phyloP scores from a whole-genome alignment of 768 basidiomycete species.

The Hortiboletus campestris region DNA sequence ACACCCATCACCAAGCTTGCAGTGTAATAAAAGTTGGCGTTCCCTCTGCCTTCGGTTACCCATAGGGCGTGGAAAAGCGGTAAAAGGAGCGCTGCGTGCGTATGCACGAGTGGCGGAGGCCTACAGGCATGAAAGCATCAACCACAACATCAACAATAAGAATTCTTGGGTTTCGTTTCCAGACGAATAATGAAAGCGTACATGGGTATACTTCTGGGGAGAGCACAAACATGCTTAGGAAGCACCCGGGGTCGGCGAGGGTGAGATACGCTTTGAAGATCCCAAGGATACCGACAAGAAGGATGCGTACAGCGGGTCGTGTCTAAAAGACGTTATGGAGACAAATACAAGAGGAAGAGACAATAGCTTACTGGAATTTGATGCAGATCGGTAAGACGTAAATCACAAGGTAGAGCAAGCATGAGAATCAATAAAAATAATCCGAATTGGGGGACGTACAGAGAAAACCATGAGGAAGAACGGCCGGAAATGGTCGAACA shows the following conservation, averaged over 20 bases:
- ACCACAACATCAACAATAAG: background rate
- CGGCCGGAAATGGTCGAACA: slow-evolving; percentile 96
- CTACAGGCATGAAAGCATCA: slow-evolving; percentile 37
- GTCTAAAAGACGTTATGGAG: slow-evolving; percentile 40
- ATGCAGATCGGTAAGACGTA: slow-evolving; percentile 84
- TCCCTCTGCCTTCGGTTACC: slow-evolving; percentile 88
- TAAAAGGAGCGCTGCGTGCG: slow-evolving; percentile 83
- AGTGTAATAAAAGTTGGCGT: slow-evolving; percentile 98
- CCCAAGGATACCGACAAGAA: slow-evolving; percentile 75
- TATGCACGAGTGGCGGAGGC: slow-evolving; percentile 76
- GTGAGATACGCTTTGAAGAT: slow-evolving; percentile 93
- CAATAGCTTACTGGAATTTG: slow-evolving; percentile 69
- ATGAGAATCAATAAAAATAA: background rate
- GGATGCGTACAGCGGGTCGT: slow-evolving; percentile 80
- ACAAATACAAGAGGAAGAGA: background rate
- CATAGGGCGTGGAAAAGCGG: slow-evolving; percentile 92
- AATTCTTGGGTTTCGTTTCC: background rate
- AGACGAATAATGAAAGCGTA: slow-evolving; percentile 42
- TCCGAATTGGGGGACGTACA: slow-evolving; percentile 43
- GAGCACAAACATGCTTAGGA: slow-evolving; percentile 73
- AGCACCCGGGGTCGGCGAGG: slow-evolving; percentile 84
- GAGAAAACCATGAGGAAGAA: slow-evolving; percentile 98
- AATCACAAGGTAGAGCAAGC: slow-evolving; percentile 54
- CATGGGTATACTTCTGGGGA: slow-evolving; percentile 85
- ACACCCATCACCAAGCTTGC: slow-evolving; percentile 91